Conservation (phyloP, 1,284 basidiomycete genomes). For the Marasmius fiardii region DNA sequence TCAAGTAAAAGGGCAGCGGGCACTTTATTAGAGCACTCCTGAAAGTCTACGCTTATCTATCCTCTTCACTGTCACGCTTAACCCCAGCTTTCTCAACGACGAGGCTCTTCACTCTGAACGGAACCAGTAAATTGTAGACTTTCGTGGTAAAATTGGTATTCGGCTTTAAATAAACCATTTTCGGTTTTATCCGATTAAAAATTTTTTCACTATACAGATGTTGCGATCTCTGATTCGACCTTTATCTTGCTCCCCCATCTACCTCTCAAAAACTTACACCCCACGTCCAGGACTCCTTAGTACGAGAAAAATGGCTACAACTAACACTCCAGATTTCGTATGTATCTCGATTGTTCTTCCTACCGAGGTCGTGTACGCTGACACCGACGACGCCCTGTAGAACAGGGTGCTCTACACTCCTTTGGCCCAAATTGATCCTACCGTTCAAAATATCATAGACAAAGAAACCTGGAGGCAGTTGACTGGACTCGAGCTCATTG, state of each 20-base stretch:
- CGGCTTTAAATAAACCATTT: neutral
- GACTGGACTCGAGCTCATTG: slow-evolving; percentile 95
- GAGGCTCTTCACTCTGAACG: too few species aligned
- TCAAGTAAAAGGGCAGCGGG: too few species aligned
- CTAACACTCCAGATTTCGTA: slow-evolving; percentile 59
- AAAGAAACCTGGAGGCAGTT: slow-evolving; percentile 99
- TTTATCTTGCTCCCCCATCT: slow-evolving; percentile 14
- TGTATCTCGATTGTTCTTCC: slow-evolving; percentile 21
- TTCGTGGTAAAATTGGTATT: neutral
- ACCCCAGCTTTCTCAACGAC: neutral
- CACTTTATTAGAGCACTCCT: neutral
- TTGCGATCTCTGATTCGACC: slow-evolving; percentile 14
- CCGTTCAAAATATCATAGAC: slow-evolving; percentile 96
- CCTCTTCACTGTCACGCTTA: neutral
- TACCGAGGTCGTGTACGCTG: neutral
- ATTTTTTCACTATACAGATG: slow-evolving; percentile 12
- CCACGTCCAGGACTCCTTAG: slow-evolving; percentile 22
- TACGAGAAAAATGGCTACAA: slow-evolving; percentile 55
- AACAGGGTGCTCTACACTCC: slow-evolving; percentile 91
- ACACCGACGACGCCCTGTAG: slow-evolving; percentile 36
- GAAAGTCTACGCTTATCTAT: neutral
- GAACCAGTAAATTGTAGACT: neutral
- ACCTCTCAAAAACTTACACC: slow-evolving; percentile 11
- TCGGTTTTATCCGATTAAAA: slow-evolving; percentile 13
- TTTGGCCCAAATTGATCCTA: slow-evolving; percentile 89